Percentiles rank a stretch among this genome's conserved stretches.
Conservation (phyloP, 306 rosid genomes). For the Prunus kanzakura region DNA sequence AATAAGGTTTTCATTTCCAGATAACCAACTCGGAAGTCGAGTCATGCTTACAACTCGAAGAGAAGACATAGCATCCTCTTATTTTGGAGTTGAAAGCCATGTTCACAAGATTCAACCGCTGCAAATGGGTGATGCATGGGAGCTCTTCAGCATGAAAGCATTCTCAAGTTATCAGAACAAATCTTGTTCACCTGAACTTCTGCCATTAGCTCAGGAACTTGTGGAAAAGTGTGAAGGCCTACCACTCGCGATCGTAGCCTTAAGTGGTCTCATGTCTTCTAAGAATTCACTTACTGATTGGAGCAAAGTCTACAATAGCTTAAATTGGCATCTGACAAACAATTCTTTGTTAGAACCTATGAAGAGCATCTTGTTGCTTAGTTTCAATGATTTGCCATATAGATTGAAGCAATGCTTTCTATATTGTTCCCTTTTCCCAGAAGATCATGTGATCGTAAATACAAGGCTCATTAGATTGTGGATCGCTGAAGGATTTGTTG, state of each 20-base stretch:
- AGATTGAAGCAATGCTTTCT: constrained; percentile 14
- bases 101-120: background rate
- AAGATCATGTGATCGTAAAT: background rate
- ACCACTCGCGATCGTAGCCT: constrained; percentile 14
- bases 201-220: background rate
- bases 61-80: background rate
- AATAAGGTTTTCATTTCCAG: constrained; percentile 5
- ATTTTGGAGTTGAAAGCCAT: constrained; percentile 8
- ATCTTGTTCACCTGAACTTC: background rate
- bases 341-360: background rate
- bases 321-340: constrained; percentile 14
- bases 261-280: constrained; percentile 20
- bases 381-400: constrained; percentile 26
- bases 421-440: background rate
- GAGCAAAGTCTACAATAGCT: constrained; percentile 11
- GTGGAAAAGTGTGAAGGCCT: constrained; percentile 20
- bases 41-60: constrained; percentile 23
- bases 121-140: background rate
- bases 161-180: constrained; percentile 1
- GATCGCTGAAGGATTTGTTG: constrained; percentile 22
- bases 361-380: constrained; percentile 22
- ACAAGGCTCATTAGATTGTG: constrained; percentile 2
- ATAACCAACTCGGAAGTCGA: constrained; percentile 10
- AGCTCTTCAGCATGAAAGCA: constrained; percentile 21
- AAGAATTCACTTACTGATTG: constrained; percentile 13